Evolutionary conservation across 2,329 filamentous ascomycete genomes (phyloP), one percentile per base, ranked within the genome.

Genomic region (Apiospora kogelbergensis): DNA sequence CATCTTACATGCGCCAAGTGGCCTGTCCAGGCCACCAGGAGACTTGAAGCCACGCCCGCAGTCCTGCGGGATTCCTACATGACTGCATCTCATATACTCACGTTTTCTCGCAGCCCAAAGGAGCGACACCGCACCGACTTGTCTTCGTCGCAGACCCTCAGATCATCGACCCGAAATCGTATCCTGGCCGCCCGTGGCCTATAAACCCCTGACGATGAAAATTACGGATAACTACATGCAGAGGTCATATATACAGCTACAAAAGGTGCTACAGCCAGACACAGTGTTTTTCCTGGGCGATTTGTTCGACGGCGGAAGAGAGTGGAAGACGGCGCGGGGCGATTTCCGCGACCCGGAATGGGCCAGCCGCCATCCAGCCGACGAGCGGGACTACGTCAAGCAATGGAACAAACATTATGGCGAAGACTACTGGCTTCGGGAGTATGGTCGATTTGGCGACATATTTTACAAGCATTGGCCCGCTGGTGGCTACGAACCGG

Each of bases 111-210:
- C 76, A 97, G 96, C 93, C 94, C 67, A 81, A 87, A 75, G 89
- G 86, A 73, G 91, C 95, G 66, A 89, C 87, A 42, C 96, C 96
- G 37, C 95, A 98, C 79, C 93, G 91, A 77, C 86, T 97, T 73
- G 85, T 93, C 74, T 90, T 98, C 78, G 86, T 98, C 73, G 94
- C 95, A 70, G 95, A 98, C 77, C 95, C 95, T 57, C 95, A 98
- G 79, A 87, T 98, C 69, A 94, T 96, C 76, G 95, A 98, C 80
- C 93, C 94, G 68, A 93, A 98, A 80, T 97, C 94, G n/a, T 98
- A 98, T 76, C 93, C 94, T 2, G 94, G 92, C 74, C 90, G 95
- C 30, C 87, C 88, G 9, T 89, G 88, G 85, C 85, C 86, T 33
- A 76, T 90, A 22, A 86, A 83, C 70, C 79, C 13, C 72, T 89